A percentile compares a stretch with the other conserved stretches of the same genome.
phyloP scores from a whole-genome alignment of 495 filamentous ascomycete species.

The Penicillium dipodomyicola region DNA sequence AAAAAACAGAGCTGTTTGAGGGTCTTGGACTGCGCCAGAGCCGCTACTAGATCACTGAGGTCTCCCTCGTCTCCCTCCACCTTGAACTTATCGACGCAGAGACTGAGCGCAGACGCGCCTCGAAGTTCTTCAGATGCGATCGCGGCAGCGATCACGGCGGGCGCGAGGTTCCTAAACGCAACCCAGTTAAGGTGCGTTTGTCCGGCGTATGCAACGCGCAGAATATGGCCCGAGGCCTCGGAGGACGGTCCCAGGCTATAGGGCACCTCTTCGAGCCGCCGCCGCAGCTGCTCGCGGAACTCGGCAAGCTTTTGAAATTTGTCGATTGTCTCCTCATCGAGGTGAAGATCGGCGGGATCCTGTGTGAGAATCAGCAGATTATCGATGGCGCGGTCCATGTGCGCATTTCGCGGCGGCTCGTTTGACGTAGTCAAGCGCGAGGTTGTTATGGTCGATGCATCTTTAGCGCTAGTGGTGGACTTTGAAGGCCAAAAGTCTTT shows the following conservation, averaged over 20 bases:
- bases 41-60: slow-evolving; percentile 5
- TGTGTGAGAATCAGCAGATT: too few relatives aligned
- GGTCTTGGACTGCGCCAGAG: slow-evolving; percentile 12
- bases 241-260: slow-evolving; percentile 7
- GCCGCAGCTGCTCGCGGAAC: too few relatives aligned
- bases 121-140: slow-evolving; percentile 16
- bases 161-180: slow-evolving; percentile 13
- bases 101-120: slow-evolving; percentile 19
- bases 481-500: too few relatives aligned
- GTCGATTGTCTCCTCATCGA: too few relatives aligned
- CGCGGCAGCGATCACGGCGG: slow-evolving; percentile 12
- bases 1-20: slow-evolving; percentile 21
- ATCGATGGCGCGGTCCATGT: too few relatives aligned
- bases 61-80: slow-evolving; percentile 10
- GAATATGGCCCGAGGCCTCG: too few relatives aligned
- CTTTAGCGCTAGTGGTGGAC: too few relatives aligned
- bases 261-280: slow-evolving; percentile 20
- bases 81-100: slow-evolving; percentile 14
- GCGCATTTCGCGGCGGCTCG: too few relatives aligned
- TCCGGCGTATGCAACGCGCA: slow-evolving; percentile 18
- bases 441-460: too few relatives aligned
- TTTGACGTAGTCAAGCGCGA: too few relatives aligned
- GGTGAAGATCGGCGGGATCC: too few relatives aligned
- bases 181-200: slow-evolving; percentile 17
- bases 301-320: too few relatives aligned